Percentiles rank a stretch among this genome's conserved stretches.
phyloP scores from a whole-genome alignment of 495 filamentous ascomycete species.

The Penicillium ochrochloron region DNA sequence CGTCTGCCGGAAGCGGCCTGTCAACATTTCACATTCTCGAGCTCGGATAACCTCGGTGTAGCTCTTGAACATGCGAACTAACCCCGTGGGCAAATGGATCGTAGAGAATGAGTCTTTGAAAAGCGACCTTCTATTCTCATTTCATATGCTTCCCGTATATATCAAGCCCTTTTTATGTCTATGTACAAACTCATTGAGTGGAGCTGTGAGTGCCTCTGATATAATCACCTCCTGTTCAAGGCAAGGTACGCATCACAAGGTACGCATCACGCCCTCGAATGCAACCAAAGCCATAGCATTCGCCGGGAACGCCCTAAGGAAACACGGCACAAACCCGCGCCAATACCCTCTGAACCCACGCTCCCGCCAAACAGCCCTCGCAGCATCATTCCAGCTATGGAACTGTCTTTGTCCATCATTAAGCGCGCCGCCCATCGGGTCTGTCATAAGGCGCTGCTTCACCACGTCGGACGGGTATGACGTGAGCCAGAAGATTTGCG shows the following conservation, averaged over 20 bases:
- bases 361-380: conserved; percentile 73
- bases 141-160: conserved; percentile 1
- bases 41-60: conserved; percentile 1
- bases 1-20: conserved; percentile 28
- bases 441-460: conserved; percentile 98
- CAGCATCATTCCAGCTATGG: conserved; percentile 79
- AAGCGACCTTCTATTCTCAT: background rate
- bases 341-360: conserved; percentile 80
- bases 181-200: conserved; percentile 14
- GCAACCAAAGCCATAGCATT: conserved; percentile 93
- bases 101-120: background rate
- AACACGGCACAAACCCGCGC: conserved; percentile 92
- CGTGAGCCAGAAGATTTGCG: conserved; percentile 92
- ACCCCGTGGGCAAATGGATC: background rate
- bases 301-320: conserved; percentile 91
- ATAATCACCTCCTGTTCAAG: conserved; percentile 34
- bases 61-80: background rate
- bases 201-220: background rate
- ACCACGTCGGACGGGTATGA: conserved; percentile 94
- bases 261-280: conserved; percentile 90
- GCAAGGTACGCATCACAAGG: conserved; percentile 82
- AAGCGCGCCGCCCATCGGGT: conserved; percentile 73
- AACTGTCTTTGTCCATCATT: conserved; percentile 72
- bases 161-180: background rate
- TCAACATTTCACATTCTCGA: conserved; percentile 27